Base-by-base conservation (phyloP, 805 yeast species). In the Schwanniomyces vanrijiae region DNA sequence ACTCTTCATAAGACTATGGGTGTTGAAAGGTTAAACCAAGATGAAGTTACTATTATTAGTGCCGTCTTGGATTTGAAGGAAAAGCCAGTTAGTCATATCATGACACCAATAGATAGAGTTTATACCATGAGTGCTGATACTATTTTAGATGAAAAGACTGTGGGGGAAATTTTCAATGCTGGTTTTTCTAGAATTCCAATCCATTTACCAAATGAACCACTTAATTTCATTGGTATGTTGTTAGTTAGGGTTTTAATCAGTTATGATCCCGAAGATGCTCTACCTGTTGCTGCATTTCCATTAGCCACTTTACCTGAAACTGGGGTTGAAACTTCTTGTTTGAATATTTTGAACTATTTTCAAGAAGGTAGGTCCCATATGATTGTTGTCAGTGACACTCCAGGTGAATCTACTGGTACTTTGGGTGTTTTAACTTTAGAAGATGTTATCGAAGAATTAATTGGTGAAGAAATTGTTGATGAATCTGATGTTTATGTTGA, bases 351-450 rank as follows among this genome's bases (percentile, higher is more conserved):
- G 60, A 92, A 92, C 66, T 92, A 92, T 69, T 92, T 94, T 77
- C 99, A 92, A 66, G 97, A 92, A 65, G 99, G 99, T 51, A 91
- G 90, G 66, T 86, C 96, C 1, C 99, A 92, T 68, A 92, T 92
- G 99, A 92, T 94, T 58, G 84, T 91, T 31, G 97, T 92, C 7
- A 83, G 92, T 53, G 84, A 83, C 47, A 75, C 76, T 39, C 98
- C 98, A 0, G 99, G 99, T 38, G 81, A 77, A 55, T 77, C 86
- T 1, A 75, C 76, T 34, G 97, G 97, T 18, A 94, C 97, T 1
- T 64, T 86, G 26, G 99, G 99, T 53, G 96, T 92, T 8, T 73
- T 92, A 38, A 92, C 99, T 1, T 74, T 92, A 50, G 99, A 92
- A 68, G 99, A 92, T 62, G 97, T 92, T n/a, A 94, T 92, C 61